Percentiles rank a stretch among this genome's conserved stretches.
Evolutionary conservation across 768 basidiomycete species (phyloP).

Genomic region (Lentinula raphanica): DNA sequence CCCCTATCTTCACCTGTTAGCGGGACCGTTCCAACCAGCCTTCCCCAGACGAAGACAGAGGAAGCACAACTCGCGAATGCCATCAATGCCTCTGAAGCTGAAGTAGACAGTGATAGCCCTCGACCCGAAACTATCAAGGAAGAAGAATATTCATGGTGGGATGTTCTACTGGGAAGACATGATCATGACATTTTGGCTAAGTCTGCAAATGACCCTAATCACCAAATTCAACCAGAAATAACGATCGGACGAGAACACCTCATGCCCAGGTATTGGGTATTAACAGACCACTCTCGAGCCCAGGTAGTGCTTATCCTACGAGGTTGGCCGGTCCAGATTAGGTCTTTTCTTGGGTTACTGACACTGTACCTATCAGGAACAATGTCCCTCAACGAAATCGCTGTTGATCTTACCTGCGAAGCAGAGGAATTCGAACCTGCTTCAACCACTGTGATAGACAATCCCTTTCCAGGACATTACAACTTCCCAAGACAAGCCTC

Average conservation of each 20-base stretch:
- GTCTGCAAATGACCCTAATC: conserved; percentile 32
- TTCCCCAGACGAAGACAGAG: conserved; percentile 45
- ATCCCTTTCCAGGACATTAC: conserved; percentile 30
- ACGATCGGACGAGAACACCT: conserved; percentile 58
- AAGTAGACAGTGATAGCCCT: conserved; percentile 41
- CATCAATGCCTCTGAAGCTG: conserved; percentile 67
- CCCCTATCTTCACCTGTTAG: conserved; percentile 31
- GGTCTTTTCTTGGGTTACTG: neutral
- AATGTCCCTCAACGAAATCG: conserved; percentile 83
- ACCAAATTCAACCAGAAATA: conserved; percentile 27
- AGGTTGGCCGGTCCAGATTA: conserved; percentile 29
- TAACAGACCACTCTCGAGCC: conserved; percentile 70
- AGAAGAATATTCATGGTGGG: conserved; percentile 74
- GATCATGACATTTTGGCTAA: conserved; percentile 80
- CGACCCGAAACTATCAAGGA: conserved; percentile 2
- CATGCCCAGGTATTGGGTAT: conserved; percentile 83
- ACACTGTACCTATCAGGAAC: conserved; percentile 42
- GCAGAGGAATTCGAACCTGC: conserved; percentile 62
- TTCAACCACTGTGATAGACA: conserved; percentile 21
- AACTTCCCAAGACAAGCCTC: conserved; percentile 25
- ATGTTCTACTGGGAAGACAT: conserved; percentile 72
- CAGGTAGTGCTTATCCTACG: conserved; percentile 75
- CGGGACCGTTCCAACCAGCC: conserved; percentile 22
- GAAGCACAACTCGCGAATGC: conserved; percentile 60
- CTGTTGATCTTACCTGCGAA: conserved; percentile 81